Evolutionary conservation across 2,329 filamentous ascomycete genomes (phyloP).

Genomic region (Parascedosporium putredinis): DNA sequence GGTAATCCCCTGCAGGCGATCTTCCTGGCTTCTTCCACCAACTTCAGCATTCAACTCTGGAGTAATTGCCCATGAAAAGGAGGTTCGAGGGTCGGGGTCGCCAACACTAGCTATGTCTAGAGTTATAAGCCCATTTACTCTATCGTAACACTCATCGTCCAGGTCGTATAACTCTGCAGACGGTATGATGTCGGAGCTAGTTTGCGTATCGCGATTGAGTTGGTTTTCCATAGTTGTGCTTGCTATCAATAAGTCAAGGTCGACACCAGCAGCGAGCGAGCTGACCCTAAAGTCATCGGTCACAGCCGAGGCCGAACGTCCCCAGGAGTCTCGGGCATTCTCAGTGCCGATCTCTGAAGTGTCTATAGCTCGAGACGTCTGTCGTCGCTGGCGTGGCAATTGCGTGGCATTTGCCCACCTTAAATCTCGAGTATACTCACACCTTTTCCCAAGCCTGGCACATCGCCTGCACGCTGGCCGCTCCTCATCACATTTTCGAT

Average conservation of each 20-base stretch:
- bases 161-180: background rate
- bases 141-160: too few species aligned
- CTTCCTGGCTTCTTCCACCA: background rate
- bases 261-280: background rate
- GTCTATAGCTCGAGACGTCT: background rate
- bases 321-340: background rate
- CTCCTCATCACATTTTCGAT: background rate
- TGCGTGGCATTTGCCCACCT: background rate
- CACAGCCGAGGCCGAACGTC: background rate
- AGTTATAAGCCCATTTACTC: too few species aligned
- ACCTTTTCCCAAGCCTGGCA: background rate
- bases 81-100: too few species aligned
- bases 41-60: background rate
- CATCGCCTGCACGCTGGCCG: background rate
- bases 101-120: too few species aligned
- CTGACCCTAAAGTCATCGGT: background rate
- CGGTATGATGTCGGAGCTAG: background rate
- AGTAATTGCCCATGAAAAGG: background rate
- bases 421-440: background rate
- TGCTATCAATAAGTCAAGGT: background rate
- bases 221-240: background rate
- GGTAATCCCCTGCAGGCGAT: background rate
- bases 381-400: background rate
- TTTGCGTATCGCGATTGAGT: background rate
- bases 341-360: background rate